Conservation (phyloP, 2,329 filamentous ascomycete genomes). For the Beauveria bassiana region DNA sequence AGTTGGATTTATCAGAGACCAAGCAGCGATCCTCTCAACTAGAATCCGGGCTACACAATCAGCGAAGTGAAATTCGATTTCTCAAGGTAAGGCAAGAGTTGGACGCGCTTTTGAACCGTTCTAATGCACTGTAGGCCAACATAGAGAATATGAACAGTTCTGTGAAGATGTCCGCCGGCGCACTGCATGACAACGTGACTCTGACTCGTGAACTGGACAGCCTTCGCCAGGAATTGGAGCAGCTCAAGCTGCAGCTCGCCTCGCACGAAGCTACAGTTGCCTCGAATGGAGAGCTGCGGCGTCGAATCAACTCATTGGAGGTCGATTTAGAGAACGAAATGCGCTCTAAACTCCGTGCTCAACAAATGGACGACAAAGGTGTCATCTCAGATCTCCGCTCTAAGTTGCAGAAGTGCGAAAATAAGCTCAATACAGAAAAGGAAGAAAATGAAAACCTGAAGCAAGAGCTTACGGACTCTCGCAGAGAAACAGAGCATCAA, state of each 20-base stretch:
- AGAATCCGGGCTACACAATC: constrained; percentile 40
- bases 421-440: constrained; percentile 32
- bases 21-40: constrained; percentile 36
- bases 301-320: constrained; percentile 68
- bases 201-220: constrained; percentile 43
- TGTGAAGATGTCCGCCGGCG: constrained; percentile 61
- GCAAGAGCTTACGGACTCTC: constrained; percentile 49
- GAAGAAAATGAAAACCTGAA: constrained; percentile 38
- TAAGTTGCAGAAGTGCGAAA: constrained; percentile 28
- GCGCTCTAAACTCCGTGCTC: constrained; percentile 25
- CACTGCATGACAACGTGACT: constrained; percentile 52
- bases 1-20: constrained; percentile 34
- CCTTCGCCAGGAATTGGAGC: constrained; percentile 49
- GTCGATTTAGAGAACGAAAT: constrained; percentile 77
- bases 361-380: constrained; percentile 19
- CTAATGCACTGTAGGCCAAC: constrained; percentile 49
- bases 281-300: constrained; percentile 73
- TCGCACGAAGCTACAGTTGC: constrained; percentile 61
- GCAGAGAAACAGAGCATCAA: constrained; percentile 54
- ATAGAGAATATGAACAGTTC: constrained; percentile 59
- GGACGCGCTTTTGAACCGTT: not conserved
- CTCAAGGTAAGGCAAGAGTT: constrained; percentile 33
- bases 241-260: constrained; percentile 45
- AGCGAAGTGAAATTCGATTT: constrained; percentile 39
- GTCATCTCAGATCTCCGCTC: constrained; percentile 29